Evolutionary conservation across 768 basidiomycete genomes (phyloP).

Genomic region (Obba rivulosa): DNA sequence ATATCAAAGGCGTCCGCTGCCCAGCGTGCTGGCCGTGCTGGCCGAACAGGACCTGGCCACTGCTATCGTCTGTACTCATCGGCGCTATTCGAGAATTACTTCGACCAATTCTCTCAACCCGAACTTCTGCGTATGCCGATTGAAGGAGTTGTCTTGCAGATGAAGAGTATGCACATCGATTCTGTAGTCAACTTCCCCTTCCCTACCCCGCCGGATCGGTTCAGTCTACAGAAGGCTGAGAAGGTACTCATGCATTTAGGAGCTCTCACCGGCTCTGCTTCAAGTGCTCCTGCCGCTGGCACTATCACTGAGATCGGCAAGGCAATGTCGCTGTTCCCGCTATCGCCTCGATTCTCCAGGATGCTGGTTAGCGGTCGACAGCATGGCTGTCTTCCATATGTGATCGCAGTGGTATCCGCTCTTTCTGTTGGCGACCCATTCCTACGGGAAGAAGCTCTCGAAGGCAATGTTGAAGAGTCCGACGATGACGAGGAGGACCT

Average conservation of each 20-base stretch:
- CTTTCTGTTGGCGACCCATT: constrained; percentile 96
- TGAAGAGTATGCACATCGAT: constrained; percentile 99
- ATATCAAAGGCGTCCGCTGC: constrained; percentile 92
- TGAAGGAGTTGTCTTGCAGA: constrained; percentile 93
- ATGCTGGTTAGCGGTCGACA: constrained; percentile 87
- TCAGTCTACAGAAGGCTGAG: constrained; percentile 75
- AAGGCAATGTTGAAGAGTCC: constrained; percentile 32
- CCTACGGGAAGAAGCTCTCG: constrained; percentile 71
- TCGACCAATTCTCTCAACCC: constrained; percentile 79
- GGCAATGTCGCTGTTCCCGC: constrained; percentile 89
- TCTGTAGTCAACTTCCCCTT: constrained; percentile 96
- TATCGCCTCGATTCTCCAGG: constrained; percentile 91
- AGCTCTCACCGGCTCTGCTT: constrained; percentile 43
- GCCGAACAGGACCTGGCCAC: constrained; percentile 96
- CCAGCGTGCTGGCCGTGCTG: constrained; percentile 93
- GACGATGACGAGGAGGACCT: constrained; percentile 35
- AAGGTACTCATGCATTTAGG: constrained; percentile 75
- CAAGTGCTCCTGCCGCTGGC: constrained; percentile 24
- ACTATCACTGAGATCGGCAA: constrained; percentile 88
- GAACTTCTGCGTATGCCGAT: constrained; percentile 96
- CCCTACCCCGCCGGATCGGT: constrained; percentile 88
- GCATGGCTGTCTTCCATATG: constrained; percentile 87
- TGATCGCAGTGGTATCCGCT: constrained; percentile 86
- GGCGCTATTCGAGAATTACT: constrained; percentile 89
- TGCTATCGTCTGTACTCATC: constrained; percentile 97